Evolutionary conservation across 768 basidiomycete genomes (phyloP), one percentile per base, ranked within the genome.

Genomic region (Leccinellum luteum): DNA sequence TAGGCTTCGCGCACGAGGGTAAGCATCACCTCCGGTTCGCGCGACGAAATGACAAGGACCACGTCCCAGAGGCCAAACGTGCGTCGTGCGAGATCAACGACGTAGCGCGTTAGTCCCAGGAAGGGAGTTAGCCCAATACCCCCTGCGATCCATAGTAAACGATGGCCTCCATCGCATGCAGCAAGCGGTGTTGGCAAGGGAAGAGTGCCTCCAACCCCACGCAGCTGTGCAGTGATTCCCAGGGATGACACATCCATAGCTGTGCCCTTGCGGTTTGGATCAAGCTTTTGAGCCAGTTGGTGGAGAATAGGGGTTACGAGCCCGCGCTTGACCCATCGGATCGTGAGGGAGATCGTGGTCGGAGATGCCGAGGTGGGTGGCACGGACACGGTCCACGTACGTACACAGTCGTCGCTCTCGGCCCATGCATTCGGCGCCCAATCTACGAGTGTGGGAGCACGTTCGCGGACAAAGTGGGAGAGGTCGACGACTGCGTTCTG

Each of bases 91-190:
- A 68, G 61, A 13, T 56, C 50, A 17, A 61, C 54, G 14, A 66
- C 59, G 9, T 67, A 41, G 17, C 56, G 54, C 1, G 84, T 73
- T 79, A 86, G 78, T 27, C 78, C 77, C n/a, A 87, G 64, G 68
- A 84, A 87, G 0, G 84, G 85, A 17, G 86, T 87, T 19, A 87
- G 48, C 3, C 86, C 85, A 41, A 87, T 86, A 1, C 85, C 85
- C 23, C 84, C 85, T 1, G 83, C 84, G n/a, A 83, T 69, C 83
- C 83, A 86, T 27, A 85, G 67, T 28, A 84, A 63, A 31, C 73
- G 73, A 44, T 55, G 67, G 15, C 57, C 64, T 10, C 59, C 60
- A 9, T 67, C 67, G n/a, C 66, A 69, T 23, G 59, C 67, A 6
- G 67, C 61, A 19, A 66, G 9, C 1, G 66, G 65, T 4, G 58